Conservation (phyloP, 768 basidiomycete genomes). For the Mycena capillaripes region DNA sequence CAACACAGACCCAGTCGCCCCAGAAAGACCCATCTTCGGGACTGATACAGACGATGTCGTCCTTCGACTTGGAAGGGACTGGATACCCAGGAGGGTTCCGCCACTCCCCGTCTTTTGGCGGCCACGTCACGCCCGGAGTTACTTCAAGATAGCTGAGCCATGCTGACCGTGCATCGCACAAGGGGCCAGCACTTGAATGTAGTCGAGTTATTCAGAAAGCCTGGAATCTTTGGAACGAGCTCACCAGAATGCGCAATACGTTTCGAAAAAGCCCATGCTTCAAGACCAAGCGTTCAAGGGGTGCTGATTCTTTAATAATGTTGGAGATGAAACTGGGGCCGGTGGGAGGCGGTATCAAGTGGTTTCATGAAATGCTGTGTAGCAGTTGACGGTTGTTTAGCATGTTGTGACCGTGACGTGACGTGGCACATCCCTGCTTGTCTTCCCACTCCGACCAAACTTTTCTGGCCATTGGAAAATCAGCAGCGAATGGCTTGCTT, state of each 20-base stretch:
- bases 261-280: conserved; percentile 17
- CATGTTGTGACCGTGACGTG: too few relatives aligned
- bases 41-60: conserved; percentile 23
- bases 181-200: conserved; percentile 19
- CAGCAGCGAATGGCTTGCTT: too few relatives aligned
- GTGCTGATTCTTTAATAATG: too few relatives aligned
- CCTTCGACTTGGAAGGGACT: conserved; percentile 27
- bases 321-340: not conserved
- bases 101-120: conserved; percentile 29
- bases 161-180: conserved; percentile 8
- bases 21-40: conserved; percentile 31
- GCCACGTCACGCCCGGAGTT: not conserved
- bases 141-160: conserved; percentile 5
- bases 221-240: not conserved
- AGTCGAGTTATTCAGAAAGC: not conserved
- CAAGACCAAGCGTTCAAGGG: too few relatives aligned
- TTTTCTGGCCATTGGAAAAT: too few relatives aligned
- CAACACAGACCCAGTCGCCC: conserved; percentile 33
- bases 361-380: too few relatives aligned
- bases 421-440: too few relatives aligned
- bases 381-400: too few relatives aligned
- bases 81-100: conserved; percentile 27
- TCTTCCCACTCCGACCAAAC: too few relatives aligned
- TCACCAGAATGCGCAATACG: conserved; percentile 26
- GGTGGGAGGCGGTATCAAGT: too few relatives aligned